Percentiles rank a stretch among this genome's conserved stretches.
phyloP scores from a whole-genome alignment of 768 basidiomycete species.

The Mycena epipterygia region DNA sequence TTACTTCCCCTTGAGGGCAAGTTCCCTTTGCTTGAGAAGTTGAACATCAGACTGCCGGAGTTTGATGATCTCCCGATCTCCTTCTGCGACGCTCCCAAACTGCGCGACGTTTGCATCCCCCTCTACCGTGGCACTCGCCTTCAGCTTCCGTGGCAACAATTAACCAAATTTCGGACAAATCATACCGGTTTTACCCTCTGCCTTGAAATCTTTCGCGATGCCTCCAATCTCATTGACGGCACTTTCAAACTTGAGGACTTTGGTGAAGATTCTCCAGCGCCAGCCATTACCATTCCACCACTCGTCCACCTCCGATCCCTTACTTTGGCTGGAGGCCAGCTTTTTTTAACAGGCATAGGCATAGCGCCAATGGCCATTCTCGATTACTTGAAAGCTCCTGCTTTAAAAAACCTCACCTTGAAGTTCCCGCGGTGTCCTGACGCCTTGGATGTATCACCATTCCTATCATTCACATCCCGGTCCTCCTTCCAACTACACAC shows the following conservation, averaged over 20 bases:
- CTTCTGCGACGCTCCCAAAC: constrained; percentile 1
- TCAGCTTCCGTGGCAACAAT: neutral
- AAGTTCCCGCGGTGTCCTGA: neutral
- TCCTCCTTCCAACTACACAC: constrained; percentile 6
- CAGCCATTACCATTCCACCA: neutral
- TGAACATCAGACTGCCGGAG: neutral
- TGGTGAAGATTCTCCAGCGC: neutral
- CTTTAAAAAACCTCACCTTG: constrained; percentile 5
- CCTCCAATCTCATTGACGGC: neutral
- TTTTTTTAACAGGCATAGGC: neutral
- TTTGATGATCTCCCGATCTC: neutral
- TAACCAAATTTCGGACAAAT: neutral
- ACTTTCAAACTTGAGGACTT: neutral
- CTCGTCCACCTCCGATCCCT: neutral
- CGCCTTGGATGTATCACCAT: neutral
- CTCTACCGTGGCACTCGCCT: neutral
- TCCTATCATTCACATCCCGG: constrained; percentile 4
- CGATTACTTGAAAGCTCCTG: neutral
- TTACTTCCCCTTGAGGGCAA: neutral
- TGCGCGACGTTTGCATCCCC: neutral
- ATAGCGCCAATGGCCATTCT: neutral
- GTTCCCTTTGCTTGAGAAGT: neutral
- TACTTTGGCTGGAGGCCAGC: neutral
- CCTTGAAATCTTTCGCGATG: neutral
- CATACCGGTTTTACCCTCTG: neutral